A percentile compares a stretch with the other conserved stretches of the same genome.
phyloP scores from a whole-genome alignment of 768 basidiomycete species.

The Cantharellus anzutake region DNA sequence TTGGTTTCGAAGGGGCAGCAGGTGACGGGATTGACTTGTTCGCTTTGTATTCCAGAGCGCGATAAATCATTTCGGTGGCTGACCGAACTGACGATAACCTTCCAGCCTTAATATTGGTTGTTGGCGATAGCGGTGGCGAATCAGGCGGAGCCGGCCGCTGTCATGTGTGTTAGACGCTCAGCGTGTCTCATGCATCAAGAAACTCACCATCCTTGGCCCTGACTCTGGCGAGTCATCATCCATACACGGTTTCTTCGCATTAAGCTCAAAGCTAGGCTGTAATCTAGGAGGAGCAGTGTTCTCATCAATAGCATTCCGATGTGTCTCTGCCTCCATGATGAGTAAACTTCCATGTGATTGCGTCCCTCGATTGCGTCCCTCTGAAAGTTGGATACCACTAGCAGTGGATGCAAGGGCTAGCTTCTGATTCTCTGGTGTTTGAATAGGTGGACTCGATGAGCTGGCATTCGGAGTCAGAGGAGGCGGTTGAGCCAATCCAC shows the following conservation, averaged over 20 bases:
- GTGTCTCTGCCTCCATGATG: background rate
- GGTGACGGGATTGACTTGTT: background rate
- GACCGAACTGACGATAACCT: background rate
- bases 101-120: background rate
- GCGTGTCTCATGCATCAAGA: too few species aligned
- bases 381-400: too few species aligned
- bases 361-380: background rate
- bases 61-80: background rate
- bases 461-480: slow-evolving; percentile 12
- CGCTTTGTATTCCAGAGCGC: background rate
- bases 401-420: background rate
- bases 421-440: background rate
- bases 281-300: background rate
- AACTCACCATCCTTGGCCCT: too few species aligned
- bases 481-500: slow-evolving; percentile 1
- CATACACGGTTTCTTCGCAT: background rate
- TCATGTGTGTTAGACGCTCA: too few species aligned
- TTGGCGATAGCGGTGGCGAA: background rate
- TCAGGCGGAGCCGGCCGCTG: too few species aligned
- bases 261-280: background rate
- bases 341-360: background rate
- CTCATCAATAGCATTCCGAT: background rate
- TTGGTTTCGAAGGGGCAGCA: background rate
- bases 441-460: slow-evolving; percentile 10
- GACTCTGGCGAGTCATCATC: background rate